Evolutionary conservation across 2,329 filamentous ascomycete species (phyloP), one percentile per base, ranked within the genome.

Genomic region (Simplicillium aogashimaense): DNA sequence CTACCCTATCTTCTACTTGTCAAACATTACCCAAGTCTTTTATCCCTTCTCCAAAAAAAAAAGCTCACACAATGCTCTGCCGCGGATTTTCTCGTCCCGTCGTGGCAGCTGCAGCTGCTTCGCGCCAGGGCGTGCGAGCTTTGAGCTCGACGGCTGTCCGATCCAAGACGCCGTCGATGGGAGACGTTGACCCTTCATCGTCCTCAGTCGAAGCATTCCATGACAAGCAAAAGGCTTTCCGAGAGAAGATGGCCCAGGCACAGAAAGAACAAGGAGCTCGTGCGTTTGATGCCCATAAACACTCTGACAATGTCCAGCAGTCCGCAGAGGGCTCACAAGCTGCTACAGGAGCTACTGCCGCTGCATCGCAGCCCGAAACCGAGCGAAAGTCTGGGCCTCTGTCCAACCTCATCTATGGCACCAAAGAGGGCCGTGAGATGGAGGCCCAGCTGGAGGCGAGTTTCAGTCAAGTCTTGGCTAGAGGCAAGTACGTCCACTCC

Each of bases 401-500:
- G 43, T 83, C 85, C 29, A 90, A 83, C 52, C 77, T 98, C 51
- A 94, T 98, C 58, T 97, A 98, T 64, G 92, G 92, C 55, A 98
- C 92, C 12, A 88, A 92, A 56, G 90, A 97, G 64, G 92, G 89
- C 28, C 81, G 89, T 45, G 85, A 95, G 66, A 78, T 95, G 59
- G 92, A 98, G 56, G 84, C 86, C 48, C 90, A 97, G 66, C 90
- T 98, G 56, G 88, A 97, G 67, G 81, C 89, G 43, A 94, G 86
- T 58, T 98, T 97, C 67, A 94, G 86, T 38, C 89, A 95, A 62
- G 86, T 97, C 35, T 71, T 98, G 35, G 92, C 92, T 17, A 78
- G 92, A 49, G 92, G 92, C 57, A 98, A 98, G 68, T 98, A 98
- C 56, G 89, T 98, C 40, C 92, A 98, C 65, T 94, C 88, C 36